These are phyloP conservation scores for Syncephalastrum contaminatum DNA, from an alignment of 371 early-diverging fungal species.

Conservation along the genomic window DNA sequence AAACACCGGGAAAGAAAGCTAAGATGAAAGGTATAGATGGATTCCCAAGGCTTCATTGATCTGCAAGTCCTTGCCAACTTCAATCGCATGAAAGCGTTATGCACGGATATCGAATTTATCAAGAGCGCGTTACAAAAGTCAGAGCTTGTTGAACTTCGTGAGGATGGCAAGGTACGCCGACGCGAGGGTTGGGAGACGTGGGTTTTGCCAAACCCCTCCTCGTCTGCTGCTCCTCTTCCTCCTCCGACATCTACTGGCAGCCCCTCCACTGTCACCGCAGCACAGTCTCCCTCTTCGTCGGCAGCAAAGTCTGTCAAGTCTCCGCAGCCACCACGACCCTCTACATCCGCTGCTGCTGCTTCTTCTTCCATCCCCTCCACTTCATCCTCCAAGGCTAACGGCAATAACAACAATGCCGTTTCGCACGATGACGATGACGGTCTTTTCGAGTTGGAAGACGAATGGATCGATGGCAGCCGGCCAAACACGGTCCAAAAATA, in stretches of 20 bases:
- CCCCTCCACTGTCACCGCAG: not conserved
- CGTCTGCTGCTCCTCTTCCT: slow-evolving; percentile 6
- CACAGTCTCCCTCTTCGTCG: slow-evolving; percentile 1
- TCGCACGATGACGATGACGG: slow-evolving; percentile 61
- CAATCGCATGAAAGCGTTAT: slow-evolving; percentile 80
- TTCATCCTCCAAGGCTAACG: slow-evolving; percentile 15
- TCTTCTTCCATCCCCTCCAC: slow-evolving; percentile 31
- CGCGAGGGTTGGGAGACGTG: slow-evolving; percentile 78
- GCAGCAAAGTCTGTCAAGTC: slow-evolving; percentile 29
- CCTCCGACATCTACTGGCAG: slow-evolving; percentile 3
- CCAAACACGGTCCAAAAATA: slow-evolving; percentile 63
- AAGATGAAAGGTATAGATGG: slow-evolving; percentile 61
- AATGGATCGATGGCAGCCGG: slow-evolving; percentile 56
- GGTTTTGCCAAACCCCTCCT: slow-evolving; percentile 50
- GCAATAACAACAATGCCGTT: slow-evolving; percentile 12
- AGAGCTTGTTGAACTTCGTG: slow-evolving; percentile 53
- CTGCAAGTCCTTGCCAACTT: slow-evolving; percentile 77
- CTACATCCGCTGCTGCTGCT: slow-evolving; percentile 45
- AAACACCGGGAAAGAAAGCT: not conserved
- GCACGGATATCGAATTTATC: slow-evolving; percentile 63
- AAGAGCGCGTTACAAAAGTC: slow-evolving; percentile 59
- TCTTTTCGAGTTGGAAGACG: slow-evolving; percentile 75
- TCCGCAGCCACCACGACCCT: slow-evolving; percentile 21
- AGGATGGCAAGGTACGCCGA: slow-evolving; percentile 60
- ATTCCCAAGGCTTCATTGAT: slow-evolving; percentile 75